These are phyloP conservation scores for Leccinellum luteum DNA, from an alignment of 768 basidiomycete species.

Conservation along the genomic window DNA sequence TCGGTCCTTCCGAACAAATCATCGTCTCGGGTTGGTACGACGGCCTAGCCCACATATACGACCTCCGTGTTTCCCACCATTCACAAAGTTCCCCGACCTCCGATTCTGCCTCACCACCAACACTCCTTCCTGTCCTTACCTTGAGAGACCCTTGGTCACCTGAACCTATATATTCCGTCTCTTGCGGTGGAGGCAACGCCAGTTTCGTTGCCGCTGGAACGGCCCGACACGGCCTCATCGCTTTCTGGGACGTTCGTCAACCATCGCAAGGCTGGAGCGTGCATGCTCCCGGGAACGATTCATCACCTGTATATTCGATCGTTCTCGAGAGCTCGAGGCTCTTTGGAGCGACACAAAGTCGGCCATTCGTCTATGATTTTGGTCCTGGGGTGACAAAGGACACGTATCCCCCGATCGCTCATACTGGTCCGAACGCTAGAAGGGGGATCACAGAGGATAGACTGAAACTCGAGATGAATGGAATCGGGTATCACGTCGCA, in stretches of 20 bases:
- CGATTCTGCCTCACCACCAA: constrained; percentile 21
- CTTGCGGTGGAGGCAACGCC: constrained; percentile 67
- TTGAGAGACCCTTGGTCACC: constrained; percentile 65
- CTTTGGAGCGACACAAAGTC: constrained; percentile 74
- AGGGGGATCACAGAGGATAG: constrained; percentile 12
- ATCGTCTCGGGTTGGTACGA: constrained; percentile 84
- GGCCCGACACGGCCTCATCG: constrained; percentile 72
- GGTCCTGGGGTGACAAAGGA: constrained; percentile 56
- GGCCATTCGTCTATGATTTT: constrained; percentile 80
- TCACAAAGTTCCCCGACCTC: constrained; percentile 2
- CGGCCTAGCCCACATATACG: constrained; percentile 68
- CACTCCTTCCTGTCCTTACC: constrained; percentile 57
- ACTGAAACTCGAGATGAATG: constrained; percentile 35
- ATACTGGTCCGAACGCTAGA: constrained; percentile 26
- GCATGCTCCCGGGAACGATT: constrained; percentile 75
- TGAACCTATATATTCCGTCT: constrained; percentile 74
- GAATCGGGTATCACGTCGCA: constrained; percentile 50
- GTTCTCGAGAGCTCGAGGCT: constrained; percentile 74
- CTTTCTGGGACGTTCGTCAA: constrained; percentile 78
- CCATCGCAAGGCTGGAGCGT: constrained; percentile 69
- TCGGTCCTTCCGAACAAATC: constrained; percentile 70
- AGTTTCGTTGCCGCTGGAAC: constrained; percentile 73
- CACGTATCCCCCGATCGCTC: constrained; percentile 49
- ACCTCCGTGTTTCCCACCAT: constrained; percentile 53
- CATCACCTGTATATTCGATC: constrained; percentile 74